phyloP scores from a whole-genome alignment of 2,329 filamentous ascomycete species.

The Monilinia polystroma region DNA sequence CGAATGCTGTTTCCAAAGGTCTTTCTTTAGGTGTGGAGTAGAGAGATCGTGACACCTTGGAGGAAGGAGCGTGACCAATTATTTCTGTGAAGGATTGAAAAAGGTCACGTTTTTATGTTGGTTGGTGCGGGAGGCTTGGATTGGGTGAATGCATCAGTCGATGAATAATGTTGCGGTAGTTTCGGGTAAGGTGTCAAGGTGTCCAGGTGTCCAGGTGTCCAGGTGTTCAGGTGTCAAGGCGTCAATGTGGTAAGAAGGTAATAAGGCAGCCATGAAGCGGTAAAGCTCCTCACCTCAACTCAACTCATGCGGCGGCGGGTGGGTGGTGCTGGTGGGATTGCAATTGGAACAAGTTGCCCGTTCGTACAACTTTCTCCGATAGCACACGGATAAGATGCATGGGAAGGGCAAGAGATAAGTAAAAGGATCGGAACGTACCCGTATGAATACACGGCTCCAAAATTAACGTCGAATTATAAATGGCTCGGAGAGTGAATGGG shows the following conservation, averaged over 20 bases:
- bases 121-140: not conserved
- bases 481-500: slow-evolving; percentile 3
- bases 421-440: slow-evolving; percentile 17
- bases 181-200: not conserved
- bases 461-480: slow-evolving; percentile 7
- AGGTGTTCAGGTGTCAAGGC: no score
- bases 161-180: not conserved
- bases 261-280: slow-evolving; percentile 15
- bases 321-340: not conserved
- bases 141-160: not conserved
- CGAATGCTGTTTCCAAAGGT: not conserved
- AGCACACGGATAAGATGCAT: not conserved
- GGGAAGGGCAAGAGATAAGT: not conserved
- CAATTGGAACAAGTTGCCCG: not conserved
- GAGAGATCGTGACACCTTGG: not conserved
- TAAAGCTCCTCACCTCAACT: not conserved
- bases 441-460: slow-evolving; percentile 16
- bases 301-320: not conserved
- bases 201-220: no score
- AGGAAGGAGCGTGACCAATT: not conserved
- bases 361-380: not conserved
- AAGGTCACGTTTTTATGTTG: slow-evolving; percentile 8
- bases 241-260: no score
- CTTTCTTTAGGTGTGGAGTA: not conserved
- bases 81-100: not conserved